Evolutionary conservation across 2,329 filamentous ascomycete species (phyloP).

Genomic region (Pseudonectria foliicola): DNA sequence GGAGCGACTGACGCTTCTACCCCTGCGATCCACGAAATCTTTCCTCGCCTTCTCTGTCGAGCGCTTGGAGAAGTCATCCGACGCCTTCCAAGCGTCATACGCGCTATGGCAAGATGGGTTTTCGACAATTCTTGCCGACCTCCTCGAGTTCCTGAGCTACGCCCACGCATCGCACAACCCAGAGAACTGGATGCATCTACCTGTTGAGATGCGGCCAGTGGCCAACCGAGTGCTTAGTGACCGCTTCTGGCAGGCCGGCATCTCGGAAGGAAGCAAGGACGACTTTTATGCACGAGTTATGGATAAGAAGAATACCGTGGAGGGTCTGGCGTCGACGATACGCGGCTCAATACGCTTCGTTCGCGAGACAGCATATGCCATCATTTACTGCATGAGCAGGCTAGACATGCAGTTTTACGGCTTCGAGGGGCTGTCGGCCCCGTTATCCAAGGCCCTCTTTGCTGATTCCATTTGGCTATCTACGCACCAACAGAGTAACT

Average conservation of each 20-base stretch:
- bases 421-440: slow-evolving; percentile 73
- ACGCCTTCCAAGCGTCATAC: slow-evolving; percentile 68
- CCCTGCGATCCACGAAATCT: slow-evolving; percentile 80
- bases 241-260: slow-evolving; percentile 96
- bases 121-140: slow-evolving; percentile 72
- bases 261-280: slow-evolving; percentile 90
- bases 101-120: slow-evolving; percentile 81
- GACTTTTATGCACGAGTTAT: slow-evolving; percentile 92
- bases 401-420: slow-evolving; percentile 86
- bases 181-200: slow-evolving; percentile 71
- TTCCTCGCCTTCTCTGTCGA: slow-evolving; percentile 92
- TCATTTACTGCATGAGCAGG: slow-evolving; percentile 87
- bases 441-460: slow-evolving; percentile 78
- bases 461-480: slow-evolving; percentile 75
- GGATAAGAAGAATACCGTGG: slow-evolving; percentile 80
- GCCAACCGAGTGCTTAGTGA: slow-evolving; percentile 83
- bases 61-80: slow-evolving; percentile 67
- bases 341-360: slow-evolving; percentile 83
- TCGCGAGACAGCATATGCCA: slow-evolving; percentile 87
- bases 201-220: slow-evolving; percentile 66
- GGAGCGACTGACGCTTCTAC: slow-evolving; percentile 65
- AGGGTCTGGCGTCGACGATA: slow-evolving; percentile 90
- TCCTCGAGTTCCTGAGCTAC: slow-evolving; percentile 80
- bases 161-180: slow-evolving; percentile 89
- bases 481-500: slow-evolving; percentile 87